Percentiles rank a stretch among this genome's conserved stretches.
These are phyloP conservation scores for Lantana camara DNA, from an alignment of 257 asterid species.

Conservation along the genomic window DNA sequence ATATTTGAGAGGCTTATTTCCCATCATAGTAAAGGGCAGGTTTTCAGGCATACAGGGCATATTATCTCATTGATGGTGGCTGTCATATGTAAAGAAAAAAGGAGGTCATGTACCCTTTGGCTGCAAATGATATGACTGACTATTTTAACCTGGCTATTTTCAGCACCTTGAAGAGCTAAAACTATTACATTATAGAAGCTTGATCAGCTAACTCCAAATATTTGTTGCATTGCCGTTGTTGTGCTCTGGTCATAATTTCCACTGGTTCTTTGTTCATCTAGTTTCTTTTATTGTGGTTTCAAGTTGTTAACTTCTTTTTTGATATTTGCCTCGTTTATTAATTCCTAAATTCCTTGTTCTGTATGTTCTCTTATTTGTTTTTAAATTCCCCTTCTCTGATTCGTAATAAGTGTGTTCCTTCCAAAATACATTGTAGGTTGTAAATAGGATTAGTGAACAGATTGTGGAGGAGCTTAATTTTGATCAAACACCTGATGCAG, in stretches of 20 bases:
- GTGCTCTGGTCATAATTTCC: conserved; percentile 11
- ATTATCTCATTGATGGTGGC: not conserved
- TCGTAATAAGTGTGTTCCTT: conserved; percentile 14
- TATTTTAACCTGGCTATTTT: conserved; percentile 7
- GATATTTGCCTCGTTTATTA: not conserved
- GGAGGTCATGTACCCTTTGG: not conserved
- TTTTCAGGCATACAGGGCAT: not conserved
- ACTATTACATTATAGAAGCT: not conserved
- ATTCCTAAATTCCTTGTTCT: conserved; percentile 5
- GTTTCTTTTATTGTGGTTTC: not conserved
- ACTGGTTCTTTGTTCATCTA: conserved; percentile 16
- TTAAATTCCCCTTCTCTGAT: conserved; percentile 12
- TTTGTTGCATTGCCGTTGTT: conserved; percentile 4
- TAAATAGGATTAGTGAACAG: conserved; percentile 92
- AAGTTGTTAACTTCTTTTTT: conserved; percentile 4
- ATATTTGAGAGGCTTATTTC: too few relatives aligned
- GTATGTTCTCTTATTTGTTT: conserved; percentile 3
- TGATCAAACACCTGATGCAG: conserved; percentile 84
- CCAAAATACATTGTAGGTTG: conserved; percentile 58
- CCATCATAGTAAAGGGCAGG: not conserved
- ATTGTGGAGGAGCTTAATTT: conserved; percentile 88
- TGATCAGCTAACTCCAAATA: not conserved
- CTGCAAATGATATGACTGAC: conserved; percentile 2
- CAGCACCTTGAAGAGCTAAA: conserved; percentile 21
- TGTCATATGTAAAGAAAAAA: too few relatives aligned